Conservation (phyloP, 1,284 basidiomycete species). For the Termitomyces sp. region DNA sequence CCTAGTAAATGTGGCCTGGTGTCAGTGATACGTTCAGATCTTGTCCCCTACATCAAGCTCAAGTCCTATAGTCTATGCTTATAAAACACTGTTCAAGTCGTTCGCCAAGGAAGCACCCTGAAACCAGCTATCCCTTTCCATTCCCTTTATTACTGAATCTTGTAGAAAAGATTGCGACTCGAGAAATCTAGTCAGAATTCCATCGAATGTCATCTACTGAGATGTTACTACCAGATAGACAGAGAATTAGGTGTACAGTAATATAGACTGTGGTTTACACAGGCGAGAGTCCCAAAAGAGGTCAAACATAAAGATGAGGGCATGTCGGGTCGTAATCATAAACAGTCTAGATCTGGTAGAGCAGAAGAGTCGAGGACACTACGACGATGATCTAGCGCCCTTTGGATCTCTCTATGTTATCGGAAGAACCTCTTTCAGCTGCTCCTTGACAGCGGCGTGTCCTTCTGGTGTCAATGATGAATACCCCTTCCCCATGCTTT, state of each 20-base stretch:
- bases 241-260: slow-evolving; percentile 2
- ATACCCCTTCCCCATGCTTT: slow-evolving; percentile 68
- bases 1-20: no score
- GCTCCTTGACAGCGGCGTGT: slow-evolving; percentile 55
- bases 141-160: neutral
- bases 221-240: neutral
- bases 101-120: neutral
- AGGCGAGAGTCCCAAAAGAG: slow-evolving; percentile 1
- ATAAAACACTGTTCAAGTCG: neutral
- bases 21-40: no score
- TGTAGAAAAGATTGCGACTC: neutral
- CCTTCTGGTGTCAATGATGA: slow-evolving; percentile 73
- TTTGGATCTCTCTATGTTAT: slow-evolving; percentile 14
- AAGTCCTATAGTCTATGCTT: no score
- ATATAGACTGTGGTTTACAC: slow-evolving; percentile 2
- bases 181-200: neutral
- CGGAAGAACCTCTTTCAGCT: slow-evolving; percentile 17
- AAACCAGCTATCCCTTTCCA: neutral
- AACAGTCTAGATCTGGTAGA: neutral
- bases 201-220: neutral
- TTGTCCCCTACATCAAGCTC: no score
- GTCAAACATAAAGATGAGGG: neutral
- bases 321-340: neutral
- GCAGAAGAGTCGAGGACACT: neutral
- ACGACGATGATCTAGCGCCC: neutral